Percentiles rank a stretch among this genome's conserved stretches.
Evolutionary conservation across 2,329 filamentous ascomycete genomes (phyloP).

Genomic region (Claviceps monticola): DNA sequence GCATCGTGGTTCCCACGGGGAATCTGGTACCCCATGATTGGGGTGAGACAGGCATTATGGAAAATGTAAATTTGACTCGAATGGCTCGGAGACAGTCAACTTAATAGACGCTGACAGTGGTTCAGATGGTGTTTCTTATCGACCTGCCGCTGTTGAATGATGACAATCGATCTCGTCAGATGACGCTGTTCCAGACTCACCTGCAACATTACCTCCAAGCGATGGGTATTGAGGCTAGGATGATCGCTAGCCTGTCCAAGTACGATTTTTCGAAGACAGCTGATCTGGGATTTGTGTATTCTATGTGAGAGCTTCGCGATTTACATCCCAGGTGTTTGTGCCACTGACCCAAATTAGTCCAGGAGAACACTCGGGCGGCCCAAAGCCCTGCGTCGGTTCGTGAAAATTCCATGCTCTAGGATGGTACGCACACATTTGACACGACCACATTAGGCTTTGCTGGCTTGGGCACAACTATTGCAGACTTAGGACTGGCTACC

Average conservation of each 20-base stretch:
- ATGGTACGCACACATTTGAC: not conserved
- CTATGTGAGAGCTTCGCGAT: constrained; percentile 45
- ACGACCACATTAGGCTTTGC: constrained; percentile 44
- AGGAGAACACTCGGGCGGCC: constrained; percentile 19
- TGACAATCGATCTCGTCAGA: constrained; percentile 16
- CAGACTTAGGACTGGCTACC: constrained; percentile 45
- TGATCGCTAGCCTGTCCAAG: constrained; percentile 53
- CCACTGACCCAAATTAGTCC: constrained; percentile 15
- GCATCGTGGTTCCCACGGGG: constrained; percentile 74
- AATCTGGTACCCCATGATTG: constrained; percentile 81
- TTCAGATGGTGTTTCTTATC: constrained; percentile 74
- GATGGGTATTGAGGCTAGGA: constrained; percentile 47
- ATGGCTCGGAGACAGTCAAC: not conserved
- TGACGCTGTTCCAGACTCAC: constrained; percentile 49
- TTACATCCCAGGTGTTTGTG: not conserved
- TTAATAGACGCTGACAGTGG: not conserved
- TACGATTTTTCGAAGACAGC: constrained; percentile 73
- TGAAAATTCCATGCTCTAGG: constrained; percentile 6
- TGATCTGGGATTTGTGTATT: constrained; percentile 68
- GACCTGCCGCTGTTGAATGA: constrained; percentile 57
- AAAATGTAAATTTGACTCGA: constrained; percentile 47
- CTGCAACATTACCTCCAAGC: constrained; percentile 57
- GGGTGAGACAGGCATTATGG: constrained; percentile 73
- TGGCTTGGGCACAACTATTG: constrained; percentile 56
- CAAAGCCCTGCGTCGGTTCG: constrained; percentile 18